phyloP scores from a whole-genome alignment of 106 monocot species.

The Platanthera zijinensis region DNA sequence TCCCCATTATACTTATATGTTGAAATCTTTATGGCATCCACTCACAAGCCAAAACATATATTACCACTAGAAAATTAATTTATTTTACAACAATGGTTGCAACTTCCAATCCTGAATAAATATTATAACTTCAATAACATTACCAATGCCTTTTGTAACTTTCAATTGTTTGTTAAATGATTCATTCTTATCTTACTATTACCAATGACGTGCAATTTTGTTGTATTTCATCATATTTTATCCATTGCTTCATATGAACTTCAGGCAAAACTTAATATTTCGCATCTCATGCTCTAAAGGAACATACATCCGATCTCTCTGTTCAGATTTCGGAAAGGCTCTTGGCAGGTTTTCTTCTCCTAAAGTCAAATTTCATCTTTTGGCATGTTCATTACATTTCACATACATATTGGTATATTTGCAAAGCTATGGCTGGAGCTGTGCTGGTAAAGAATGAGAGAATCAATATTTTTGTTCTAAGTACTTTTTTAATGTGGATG shows the following conservation, averaged over 20 bases:
- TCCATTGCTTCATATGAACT: slow-evolving; percentile 2
- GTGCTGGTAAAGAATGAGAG: neutral
- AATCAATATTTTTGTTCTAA: neutral
- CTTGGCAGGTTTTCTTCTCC: slow-evolving; percentile 65
- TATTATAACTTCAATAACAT: neutral
- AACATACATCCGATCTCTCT: slow-evolving; percentile 94
- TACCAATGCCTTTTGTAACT: neutral
- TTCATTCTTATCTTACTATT: neutral
- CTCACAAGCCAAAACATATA: too few relatives aligned
- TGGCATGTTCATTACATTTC: neutral
- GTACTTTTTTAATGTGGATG: neutral
- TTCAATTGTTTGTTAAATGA: neutral
- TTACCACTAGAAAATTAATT: too few relatives aligned
- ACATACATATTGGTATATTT: neutral
- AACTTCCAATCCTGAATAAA: neutral
- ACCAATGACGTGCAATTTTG: neutral
- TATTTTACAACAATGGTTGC: neutral
- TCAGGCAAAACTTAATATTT: slow-evolving; percentile 92
- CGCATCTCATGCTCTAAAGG: slow-evolving; percentile 98
- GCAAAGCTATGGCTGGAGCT: neutral
- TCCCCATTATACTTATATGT: neutral
- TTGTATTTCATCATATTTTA: neutral
- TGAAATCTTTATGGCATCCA: neutral
- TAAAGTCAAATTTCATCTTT: neutral
- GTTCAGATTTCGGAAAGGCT: slow-evolving; percentile 95